Base-by-base conservation (phyloP, 2,329 filamentous ascomycete genomes). In the Nannizzia gypsea region DNA sequence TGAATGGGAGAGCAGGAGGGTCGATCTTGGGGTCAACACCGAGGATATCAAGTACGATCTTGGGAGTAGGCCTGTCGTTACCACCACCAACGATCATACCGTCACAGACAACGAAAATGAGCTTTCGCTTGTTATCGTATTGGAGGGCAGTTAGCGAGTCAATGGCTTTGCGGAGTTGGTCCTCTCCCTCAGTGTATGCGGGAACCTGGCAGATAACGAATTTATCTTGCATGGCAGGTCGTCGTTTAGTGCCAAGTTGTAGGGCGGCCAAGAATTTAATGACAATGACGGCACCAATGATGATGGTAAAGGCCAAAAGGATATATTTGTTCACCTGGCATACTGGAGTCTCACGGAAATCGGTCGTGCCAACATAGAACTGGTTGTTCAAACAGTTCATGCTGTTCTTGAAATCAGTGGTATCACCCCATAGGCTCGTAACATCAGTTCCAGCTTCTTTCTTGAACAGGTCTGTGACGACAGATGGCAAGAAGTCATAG, bases 201-300 rank as follows among this genome's bases (percentile, higher is more conserved):
- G 93, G 93, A 34, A 99, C 90, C 73, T 96, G 90, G 74, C 93
- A 97, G 66, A 99, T 97, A 67, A 99, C 91, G 68, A 99, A 99
- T 72, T 97, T 99, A 74, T 99, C 93, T 73, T 97, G 93, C 40
- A 90, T 88, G 4, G 88, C 82, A 2, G 93, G 93, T 17, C 89
- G 86, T 61, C 89, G 84, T 77, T 96, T 96, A 3, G 90, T 90
- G 52, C 92, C 91, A 62, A 99, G 89, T 69, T 96, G 93, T 46
- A 99, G 80, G 11, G 93, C 93, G 58, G 93, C 85, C 69, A 99
- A 72, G 76, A 99, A 99, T 74, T 97, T 99, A 75, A 88, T 76
- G 57, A 85, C 69, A 64, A 97, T 91, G 63, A 96, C 88, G 0
- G 81, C 63, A 70, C 87, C 90, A 59, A 99, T 78, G 11, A 97